These are phyloP conservation scores for Hyaloscypha bicolor DNA, from an alignment of 495 filamentous ascomycete genomes.

Conservation along the genomic window DNA sequence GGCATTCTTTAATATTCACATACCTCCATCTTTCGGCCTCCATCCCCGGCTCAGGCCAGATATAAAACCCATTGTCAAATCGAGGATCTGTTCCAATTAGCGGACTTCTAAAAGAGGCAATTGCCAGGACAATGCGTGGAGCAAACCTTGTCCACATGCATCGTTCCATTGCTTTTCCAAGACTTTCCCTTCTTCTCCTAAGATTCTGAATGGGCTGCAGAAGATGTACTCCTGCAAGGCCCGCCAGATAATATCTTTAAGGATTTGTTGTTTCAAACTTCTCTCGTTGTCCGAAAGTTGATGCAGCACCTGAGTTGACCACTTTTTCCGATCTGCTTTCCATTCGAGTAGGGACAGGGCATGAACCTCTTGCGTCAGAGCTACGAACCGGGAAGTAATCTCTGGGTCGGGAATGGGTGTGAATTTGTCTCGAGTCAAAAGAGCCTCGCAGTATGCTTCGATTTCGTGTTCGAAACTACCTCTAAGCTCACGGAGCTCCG, in stretches of 20 bases:
- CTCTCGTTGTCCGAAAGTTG: background rate
- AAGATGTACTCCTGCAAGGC: conserved; percentile 4
- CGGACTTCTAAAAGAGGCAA: background rate
- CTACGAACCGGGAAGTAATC: background rate
- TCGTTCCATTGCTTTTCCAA: conserved; percentile 14
- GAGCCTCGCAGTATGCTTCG: conserved; percentile 1
- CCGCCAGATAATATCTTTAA: conserved; percentile 5
- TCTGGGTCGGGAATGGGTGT: background rate
- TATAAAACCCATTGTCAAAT: conserved; percentile 1
- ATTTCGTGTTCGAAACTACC: background rate
- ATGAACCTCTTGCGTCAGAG: background rate
- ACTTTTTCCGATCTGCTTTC: conserved; percentile 3
- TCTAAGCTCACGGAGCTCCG: too few species aligned
- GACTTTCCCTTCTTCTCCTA: conserved; percentile 5
- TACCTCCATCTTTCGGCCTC: conserved; percentile 5
- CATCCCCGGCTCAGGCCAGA: conserved; percentile 1
- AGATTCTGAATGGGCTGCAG: conserved; percentile 11
- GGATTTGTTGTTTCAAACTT: conserved; percentile 2
- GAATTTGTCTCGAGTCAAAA: conserved; percentile 6
- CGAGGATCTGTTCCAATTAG: background rate
- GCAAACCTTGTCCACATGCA: background rate
- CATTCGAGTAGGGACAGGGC: background rate
- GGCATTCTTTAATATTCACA: conserved; percentile 6
- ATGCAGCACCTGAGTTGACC: background rate
- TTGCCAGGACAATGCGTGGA: background rate